Evolutionary conservation across 2,329 filamentous ascomycete genomes (phyloP).

Genomic region (Diplodia mutila): DNA sequence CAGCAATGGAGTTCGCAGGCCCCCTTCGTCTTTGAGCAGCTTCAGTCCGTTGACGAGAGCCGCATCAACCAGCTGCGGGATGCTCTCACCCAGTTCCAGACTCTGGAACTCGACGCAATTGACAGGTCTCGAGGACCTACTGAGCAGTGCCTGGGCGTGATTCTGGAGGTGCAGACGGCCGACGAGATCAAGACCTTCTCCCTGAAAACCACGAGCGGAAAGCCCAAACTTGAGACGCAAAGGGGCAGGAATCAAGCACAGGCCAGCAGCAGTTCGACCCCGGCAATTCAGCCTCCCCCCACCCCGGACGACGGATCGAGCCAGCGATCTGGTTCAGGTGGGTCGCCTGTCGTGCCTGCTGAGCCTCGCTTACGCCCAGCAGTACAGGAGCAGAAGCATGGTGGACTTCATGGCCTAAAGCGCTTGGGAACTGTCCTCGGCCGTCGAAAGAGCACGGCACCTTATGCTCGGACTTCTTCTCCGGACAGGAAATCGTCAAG

Average conservation of each 20-base stretch:
- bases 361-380: slow-evolving; percentile 21
- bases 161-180: slow-evolving; percentile 84
- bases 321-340: slow-evolving; percentile 58
- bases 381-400: slow-evolving; percentile 42
- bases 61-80: slow-evolving; percentile 89
- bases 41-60: slow-evolving; percentile 88
- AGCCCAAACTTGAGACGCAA: slow-evolving; percentile 36
- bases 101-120: slow-evolving; percentile 85
- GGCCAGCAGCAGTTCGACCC: slow-evolving; percentile 8
- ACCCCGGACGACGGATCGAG: slow-evolving; percentile 59
- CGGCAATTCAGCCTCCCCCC: slow-evolving; percentile 32
- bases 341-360: slow-evolving; percentile 19
- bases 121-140: slow-evolving; percentile 74
- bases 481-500: slow-evolving; percentile 57
- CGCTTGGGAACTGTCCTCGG: slow-evolving; percentile 47
- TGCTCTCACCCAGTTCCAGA: slow-evolving; percentile 88
- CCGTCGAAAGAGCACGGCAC: slow-evolving; percentile 36
- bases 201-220: slow-evolving; percentile 48
- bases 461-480: slow-evolving; percentile 44
- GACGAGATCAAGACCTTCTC: slow-evolving; percentile 82
- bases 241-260: slow-evolving; percentile 33
- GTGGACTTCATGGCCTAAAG: slow-evolving; percentile 41
- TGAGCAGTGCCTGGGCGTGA: slow-evolving; percentile 76
- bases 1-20: slow-evolving; percentile 93
- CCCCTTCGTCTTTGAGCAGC: slow-evolving; percentile 89